A percentile compares a stretch with the other conserved stretches of the same genome.
These are phyloP conservation scores for Lyophyllum semitale DNA, from an alignment of 768 basidiomycete species.

Conservation along the genomic window DNA sequence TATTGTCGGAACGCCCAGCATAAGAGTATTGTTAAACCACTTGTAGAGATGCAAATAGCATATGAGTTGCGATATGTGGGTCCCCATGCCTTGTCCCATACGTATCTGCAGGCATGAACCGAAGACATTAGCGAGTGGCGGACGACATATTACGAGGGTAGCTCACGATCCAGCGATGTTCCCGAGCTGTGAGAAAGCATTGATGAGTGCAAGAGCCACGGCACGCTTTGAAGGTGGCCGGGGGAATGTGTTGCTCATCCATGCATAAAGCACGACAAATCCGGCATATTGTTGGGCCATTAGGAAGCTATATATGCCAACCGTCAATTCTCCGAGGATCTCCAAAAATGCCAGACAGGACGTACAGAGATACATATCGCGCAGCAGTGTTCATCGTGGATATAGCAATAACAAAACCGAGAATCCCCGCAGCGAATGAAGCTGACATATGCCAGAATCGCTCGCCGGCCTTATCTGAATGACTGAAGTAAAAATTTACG, in stretches of 20 bases:
- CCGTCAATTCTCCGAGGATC: not conserved
- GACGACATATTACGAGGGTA: not conserved
- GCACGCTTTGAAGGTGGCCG: constrained; percentile 86
- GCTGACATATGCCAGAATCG: constrained; percentile 66
- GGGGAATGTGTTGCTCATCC: constrained; percentile 51
- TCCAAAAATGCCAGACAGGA: not conserved
- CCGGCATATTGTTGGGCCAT: constrained; percentile 77
- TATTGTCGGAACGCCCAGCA: constrained; percentile 50
- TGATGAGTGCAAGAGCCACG: constrained; percentile 82
- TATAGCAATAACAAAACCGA: constrained; percentile 70
- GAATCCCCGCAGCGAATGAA: constrained; percentile 57
- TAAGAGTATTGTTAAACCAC: constrained; percentile 50
- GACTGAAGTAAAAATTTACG: constrained; percentile 35
- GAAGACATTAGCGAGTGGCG: not conserved
- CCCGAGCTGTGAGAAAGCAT: constrained; percentile 80
- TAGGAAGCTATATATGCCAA: constrained; percentile 54
- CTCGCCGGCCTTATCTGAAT: constrained; percentile 72
- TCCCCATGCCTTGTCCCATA: constrained; percentile 72
- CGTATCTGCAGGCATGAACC: constrained; percentile 41
- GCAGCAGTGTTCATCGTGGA: constrained; percentile 61
- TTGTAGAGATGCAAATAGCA: constrained; percentile 68
- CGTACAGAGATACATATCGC: constrained; percentile 68
- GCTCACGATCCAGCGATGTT: constrained; percentile 84
- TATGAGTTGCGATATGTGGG: constrained; percentile 72
- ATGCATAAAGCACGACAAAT: constrained; percentile 64